phyloP scores from a whole-genome alignment of 331 rosid species.

The Malus hybrid region DNA sequence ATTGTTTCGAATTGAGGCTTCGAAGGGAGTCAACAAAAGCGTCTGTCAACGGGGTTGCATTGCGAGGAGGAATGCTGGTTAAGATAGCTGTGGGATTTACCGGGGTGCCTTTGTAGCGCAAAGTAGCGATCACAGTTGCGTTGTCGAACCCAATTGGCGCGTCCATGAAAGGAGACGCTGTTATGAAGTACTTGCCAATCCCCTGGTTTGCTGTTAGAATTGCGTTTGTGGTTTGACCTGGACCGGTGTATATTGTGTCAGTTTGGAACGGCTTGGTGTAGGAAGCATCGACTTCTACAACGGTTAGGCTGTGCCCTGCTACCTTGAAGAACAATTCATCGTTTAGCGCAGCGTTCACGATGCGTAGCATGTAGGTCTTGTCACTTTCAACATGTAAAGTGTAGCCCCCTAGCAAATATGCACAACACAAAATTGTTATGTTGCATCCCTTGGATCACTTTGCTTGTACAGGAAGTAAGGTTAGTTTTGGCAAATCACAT shows the following conservation, averaged over 20 bases:
- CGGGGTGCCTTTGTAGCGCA: conserved; percentile 47
- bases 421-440: background rate
- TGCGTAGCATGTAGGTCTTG: conserved; percentile 61
- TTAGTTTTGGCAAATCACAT: background rate
- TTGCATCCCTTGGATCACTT: no score
- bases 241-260: conserved; percentile 52
- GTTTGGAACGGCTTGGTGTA: conserved; percentile 61
- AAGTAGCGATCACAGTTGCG: conserved; percentile 38
- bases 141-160: conserved; percentile 60
- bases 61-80: conserved; percentile 49
- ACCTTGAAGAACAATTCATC: conserved; percentile 75
- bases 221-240: conserved; percentile 71
- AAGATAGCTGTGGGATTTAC: conserved; percentile 20
- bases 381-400: conserved; percentile 60
- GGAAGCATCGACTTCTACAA: conserved; percentile 68
- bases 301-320: conserved; percentile 39
- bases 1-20: conserved; percentile 54
- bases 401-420: conserved; percentile 43
- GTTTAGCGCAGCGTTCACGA: conserved; percentile 63
- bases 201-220: conserved; percentile 33
- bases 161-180: conserved; percentile 70
- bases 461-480: background rate
- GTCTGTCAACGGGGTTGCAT: conserved; percentile 45
- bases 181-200: conserved; percentile 54
- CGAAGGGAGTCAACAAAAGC: conserved; percentile 39